Percentiles rank a stretch among this genome's conserved stretches.
Evolutionary conservation across 805 yeast genomes (phyloP).

Genomic region (Candida sithepensis): DNA sequence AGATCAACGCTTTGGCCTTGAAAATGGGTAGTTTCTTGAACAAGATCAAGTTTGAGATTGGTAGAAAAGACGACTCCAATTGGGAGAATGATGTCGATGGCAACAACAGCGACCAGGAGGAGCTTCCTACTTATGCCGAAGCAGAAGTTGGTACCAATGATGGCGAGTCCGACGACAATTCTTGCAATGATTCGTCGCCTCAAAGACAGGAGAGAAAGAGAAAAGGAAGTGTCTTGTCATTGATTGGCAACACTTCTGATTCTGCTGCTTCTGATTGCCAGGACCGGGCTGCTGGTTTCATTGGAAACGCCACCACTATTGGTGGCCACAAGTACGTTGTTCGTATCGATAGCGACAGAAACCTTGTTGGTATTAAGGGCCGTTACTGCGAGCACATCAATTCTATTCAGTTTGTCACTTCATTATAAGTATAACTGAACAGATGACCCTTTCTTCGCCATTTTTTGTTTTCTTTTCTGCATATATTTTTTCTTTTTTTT

Average conservation of each 20-base stretch:
- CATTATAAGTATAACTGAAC: not conserved
- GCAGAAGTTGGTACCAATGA: no score
- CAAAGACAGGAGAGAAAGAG: not conserved
- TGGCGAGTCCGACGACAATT: no score
- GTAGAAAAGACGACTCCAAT: not conserved
- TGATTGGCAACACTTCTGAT: not conserved
- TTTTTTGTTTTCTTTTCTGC: not conserved
- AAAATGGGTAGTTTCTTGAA: conserved; percentile 12
- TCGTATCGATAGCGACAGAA: conserved; percentile 10
- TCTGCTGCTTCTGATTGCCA: not conserved
- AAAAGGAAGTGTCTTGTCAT: not conserved
- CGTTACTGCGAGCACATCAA: conserved; percentile 15
- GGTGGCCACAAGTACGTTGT: conserved; percentile 9
- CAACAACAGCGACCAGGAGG: not conserved
- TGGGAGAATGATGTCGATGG: no score
- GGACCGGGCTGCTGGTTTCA: not conserved
- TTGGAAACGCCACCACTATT: conserved; percentile 10
- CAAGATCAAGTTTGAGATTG: conserved; percentile 9
- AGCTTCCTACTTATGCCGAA: not conserved
- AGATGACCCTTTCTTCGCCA: not conserved
- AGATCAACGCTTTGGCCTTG: conserved; percentile 6
- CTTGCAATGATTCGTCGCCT: not conserved
- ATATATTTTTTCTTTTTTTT: not conserved
- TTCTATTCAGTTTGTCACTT: conserved; percentile 15
- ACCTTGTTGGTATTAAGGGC: conserved; percentile 15